phyloP scores from a whole-genome alignment of 495 filamentous ascomycete species.

The Cercophora scortea region DNA sequence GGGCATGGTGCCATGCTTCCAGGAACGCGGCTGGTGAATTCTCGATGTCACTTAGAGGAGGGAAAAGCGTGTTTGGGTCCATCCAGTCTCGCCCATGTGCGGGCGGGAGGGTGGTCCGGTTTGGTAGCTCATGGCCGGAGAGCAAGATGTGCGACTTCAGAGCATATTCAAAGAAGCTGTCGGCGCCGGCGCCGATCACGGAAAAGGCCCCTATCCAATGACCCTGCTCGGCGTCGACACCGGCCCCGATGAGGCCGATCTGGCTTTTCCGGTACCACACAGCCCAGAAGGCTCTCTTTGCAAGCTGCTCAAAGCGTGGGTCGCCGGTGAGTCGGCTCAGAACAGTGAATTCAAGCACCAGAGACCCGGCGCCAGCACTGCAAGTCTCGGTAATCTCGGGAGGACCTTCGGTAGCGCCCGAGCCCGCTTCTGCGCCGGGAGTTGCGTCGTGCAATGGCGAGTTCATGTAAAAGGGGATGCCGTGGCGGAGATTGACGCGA shows the following conservation, averaged over 20 bases:
- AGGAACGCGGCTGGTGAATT: slow-evolving; percentile 73
- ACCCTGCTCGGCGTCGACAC: slow-evolving; percentile 86
- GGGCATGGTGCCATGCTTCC: slow-evolving; percentile 76
- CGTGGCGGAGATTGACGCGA: slow-evolving; percentile 84
- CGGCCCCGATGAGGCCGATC: slow-evolving; percentile 82
- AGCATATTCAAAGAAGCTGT: slow-evolving; percentile 98
- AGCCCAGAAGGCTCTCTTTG: slow-evolving; percentile 89
- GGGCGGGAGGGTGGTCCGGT: slow-evolving; percentile 27
- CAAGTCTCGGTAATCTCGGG: slow-evolving; percentile 90
- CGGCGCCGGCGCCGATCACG: slow-evolving; percentile 90
- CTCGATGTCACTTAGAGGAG: slow-evolving; percentile 52
- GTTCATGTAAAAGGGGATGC: slow-evolving; percentile 83
- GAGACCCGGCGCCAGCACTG: slow-evolving; percentile 88
- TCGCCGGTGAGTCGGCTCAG: slow-evolving; percentile 86
- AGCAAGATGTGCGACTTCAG: slow-evolving; percentile 87
- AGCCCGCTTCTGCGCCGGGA: slow-evolving; percentile 18
- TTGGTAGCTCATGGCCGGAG: slow-evolving; percentile 57
- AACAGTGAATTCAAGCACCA: slow-evolving; percentile 87
- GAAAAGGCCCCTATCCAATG: slow-evolving; percentile 82
- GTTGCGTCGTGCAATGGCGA: slow-evolving; percentile 54
- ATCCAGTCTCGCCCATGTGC: slow-evolving; percentile 29
- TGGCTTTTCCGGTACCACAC: slow-evolving; percentile 82
- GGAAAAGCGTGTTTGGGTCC: slow-evolving; percentile 49
- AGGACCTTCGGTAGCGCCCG: slow-evolving; percentile 26
- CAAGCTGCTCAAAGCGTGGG: slow-evolving; percentile 74